Evolutionary conservation across 2,329 filamentous ascomycete species (phyloP).

Genomic region (Penicillium digitatum): DNA sequence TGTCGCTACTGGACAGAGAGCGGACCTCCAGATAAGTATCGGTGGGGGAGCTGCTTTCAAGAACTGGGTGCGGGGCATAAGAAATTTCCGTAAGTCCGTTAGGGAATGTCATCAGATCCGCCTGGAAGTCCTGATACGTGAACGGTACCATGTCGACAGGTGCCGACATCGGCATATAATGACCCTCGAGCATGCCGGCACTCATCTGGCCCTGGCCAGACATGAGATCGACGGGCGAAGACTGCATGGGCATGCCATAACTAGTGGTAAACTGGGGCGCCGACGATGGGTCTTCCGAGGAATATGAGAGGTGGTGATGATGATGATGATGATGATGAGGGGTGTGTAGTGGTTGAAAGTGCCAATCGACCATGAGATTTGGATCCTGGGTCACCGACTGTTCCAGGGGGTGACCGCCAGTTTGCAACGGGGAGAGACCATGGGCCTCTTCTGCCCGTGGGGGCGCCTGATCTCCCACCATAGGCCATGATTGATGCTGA

Average conservation of each 20-base stretch:
- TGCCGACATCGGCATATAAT: slow-evolving; percentile 55
- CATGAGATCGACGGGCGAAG: slow-evolving; percentile 52
- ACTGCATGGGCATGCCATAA: slow-evolving; percentile 48
- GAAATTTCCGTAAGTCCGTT: slow-evolving; percentile 49
- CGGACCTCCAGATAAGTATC: slow-evolving; percentile 81
- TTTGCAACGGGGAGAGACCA: slow-evolving; percentile 44
- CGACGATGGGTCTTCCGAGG: slow-evolving; percentile 51
- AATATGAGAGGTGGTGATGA: slow-evolving; percentile 37
- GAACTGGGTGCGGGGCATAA: slow-evolving; percentile 41
- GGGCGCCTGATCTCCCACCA: slow-evolving; percentile 41
- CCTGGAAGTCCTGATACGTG: slow-evolving; percentile 76
- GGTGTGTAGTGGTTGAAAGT: slow-evolving; percentile 42
- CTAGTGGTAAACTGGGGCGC: slow-evolving; percentile 53
- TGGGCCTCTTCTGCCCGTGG: slow-evolving; percentile 38
- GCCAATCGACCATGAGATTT: slow-evolving; percentile 46
- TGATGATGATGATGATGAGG: slow-evolving; percentile 32
- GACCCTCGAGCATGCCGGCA: slow-evolving; percentile 58
- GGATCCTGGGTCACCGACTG: slow-evolving; percentile 44
- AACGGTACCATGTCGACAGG: slow-evolving; percentile 62
- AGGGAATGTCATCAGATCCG: slow-evolving; percentile 59
- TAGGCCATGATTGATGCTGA: slow-evolving; percentile 41
- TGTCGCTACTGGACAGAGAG: slow-evolving; percentile 79
- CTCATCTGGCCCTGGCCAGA: slow-evolving; percentile 62
- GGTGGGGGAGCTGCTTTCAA: slow-evolving; percentile 63
- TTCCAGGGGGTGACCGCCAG: slow-evolving; percentile 43